phyloP scores from a whole-genome alignment of 371 early-diverging fungal genomes.

The Mucor racemosus region DNA sequence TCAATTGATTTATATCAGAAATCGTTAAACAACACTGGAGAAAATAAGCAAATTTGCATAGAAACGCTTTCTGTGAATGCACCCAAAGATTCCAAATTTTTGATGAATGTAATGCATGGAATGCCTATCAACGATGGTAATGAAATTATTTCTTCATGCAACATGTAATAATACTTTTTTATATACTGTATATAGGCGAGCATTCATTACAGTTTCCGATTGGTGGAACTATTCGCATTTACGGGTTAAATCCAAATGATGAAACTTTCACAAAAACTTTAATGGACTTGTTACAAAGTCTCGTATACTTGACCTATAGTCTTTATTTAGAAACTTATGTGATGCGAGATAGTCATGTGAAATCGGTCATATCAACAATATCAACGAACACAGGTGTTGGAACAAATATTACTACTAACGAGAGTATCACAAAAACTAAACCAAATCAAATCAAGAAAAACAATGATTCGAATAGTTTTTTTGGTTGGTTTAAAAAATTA shows the following conservation, averaged over 20 bases:
- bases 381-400: neutral
- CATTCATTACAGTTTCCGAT: conserved; percentile 15
- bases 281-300: conserved; percentile 1
- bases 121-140: conserved; percentile 14
- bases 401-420: neutral
- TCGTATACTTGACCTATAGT: conserved; percentile 25
- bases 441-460: neutral
- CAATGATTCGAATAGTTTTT: neutral
- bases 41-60: conserved; percentile 13
- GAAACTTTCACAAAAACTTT: conserved; percentile 4
- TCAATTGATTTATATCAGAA: conserved; percentile 15
- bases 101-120: conserved; percentile 31
- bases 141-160: neutral
- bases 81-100: conserved; percentile 31
- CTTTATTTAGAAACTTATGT: conserved; percentile 34
- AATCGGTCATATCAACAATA: conserved; percentile 15
- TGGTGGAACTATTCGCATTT: conserved; percentile 25
- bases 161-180: neutral
- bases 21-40: neutral
- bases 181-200: neutral
- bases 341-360: conserved; percentile 33
- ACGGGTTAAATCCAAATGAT: conserved; percentile 25
- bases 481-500: conserved; percentile 16
- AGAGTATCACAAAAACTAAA: neutral
- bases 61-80: conserved; percentile 16